These are phyloP conservation scores for Sporothrix euskadiensis DNA, from an alignment of 2,329 filamentous ascomycete species.

Conservation along the genomic window DNA sequence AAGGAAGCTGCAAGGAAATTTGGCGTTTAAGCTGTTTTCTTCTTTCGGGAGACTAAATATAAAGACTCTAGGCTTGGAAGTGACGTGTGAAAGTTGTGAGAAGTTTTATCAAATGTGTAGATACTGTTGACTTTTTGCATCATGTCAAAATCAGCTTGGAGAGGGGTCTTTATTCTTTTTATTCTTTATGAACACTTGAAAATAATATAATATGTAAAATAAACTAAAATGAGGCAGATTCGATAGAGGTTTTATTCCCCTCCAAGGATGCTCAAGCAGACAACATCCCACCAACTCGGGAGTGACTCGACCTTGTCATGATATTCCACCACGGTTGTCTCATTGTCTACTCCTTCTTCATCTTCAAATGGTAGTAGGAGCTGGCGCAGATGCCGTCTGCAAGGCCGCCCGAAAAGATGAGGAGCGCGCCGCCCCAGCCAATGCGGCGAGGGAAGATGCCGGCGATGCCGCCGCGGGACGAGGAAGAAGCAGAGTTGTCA, in stretches of 20 bases:
- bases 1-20: not conserved
- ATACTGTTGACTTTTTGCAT: no score
- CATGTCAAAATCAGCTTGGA: no score
- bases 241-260: not conserved
- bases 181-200: no score
- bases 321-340: not conserved
- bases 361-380: not conserved
- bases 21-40: not conserved
- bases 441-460: not conserved
- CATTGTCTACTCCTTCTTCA: not conserved
- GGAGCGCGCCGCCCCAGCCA: not conserved
- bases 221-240: not conserved
- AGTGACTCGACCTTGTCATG: not conserved
- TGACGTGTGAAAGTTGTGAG: no score
- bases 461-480: conserved; percentile 1
- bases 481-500: not conserved
- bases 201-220: not conserved
- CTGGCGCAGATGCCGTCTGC: not conserved
- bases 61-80: no score
- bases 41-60: not conserved
- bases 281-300: no score
- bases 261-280: no score
- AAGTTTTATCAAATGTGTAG: no score
- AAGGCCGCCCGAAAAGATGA: not conserved
- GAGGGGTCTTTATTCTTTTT: no score